Evolutionary conservation across 768 basidiomycete genomes (phyloP), one percentile per base, ranked within the genome.

Genomic region (Mrakia gelida): DNA sequence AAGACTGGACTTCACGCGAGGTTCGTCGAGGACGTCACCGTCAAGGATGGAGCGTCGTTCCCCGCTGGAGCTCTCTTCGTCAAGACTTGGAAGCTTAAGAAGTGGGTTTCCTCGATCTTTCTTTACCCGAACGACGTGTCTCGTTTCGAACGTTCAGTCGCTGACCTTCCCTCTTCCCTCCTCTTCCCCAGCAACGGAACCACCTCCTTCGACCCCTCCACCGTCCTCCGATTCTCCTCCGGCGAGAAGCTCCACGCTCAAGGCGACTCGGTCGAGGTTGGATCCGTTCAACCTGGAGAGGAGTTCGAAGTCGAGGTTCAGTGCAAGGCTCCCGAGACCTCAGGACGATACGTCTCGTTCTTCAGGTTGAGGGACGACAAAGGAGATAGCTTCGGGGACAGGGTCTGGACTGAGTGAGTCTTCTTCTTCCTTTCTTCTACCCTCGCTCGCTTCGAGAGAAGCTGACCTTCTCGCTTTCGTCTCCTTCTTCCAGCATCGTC

Each of bases 21-120:
- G 10, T 79, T 79, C 41, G 73, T 80, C 61, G 56, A 26, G n/a
- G 91, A 93, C 82, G 86, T 90, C 59, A 93, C 91, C 49, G 90
- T 92, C 71, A 86, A 88, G 6, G 90, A 91, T 80, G 92, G 92
- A 0, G 91, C 92, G 81, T 84, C 86, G 32, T 91, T 94, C 82
- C 92, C 92, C 43, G 90, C 92, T 10, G 93, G 93, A 49, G 92
- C 92, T 0, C 92, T 92, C 82, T 95, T 94, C 81, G 88, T 93
- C 75, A 94, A 94, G 84, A 89, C 89, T 30, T 95, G 93, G 93
- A 86, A 87, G 76, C 87, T 94, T 86, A 79, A 86, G 43, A 95
- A 95, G 71, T 63, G 34, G 49, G 77, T 56, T 38, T 18, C 23
- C 43, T 28, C 26, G 26, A 4, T 9, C 32, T 32, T 4, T 62